Evolutionary conservation across 805 yeast genomes (phyloP), one percentile per base, ranked within the genome.

Genomic region (Starmera dryadoides): DNA sequence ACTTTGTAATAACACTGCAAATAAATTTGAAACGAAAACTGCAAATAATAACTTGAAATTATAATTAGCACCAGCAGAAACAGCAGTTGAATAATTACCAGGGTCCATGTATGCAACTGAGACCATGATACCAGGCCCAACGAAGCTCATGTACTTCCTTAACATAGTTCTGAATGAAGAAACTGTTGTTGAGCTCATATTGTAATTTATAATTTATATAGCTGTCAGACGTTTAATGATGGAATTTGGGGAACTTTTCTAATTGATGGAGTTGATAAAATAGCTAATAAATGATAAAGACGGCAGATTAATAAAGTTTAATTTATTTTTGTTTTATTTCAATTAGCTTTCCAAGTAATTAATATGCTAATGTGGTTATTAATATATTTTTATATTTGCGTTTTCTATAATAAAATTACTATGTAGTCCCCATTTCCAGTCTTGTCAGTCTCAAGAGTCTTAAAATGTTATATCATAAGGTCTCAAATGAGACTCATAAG

Each of bases 31-130:
- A 38, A 84, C 50, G 41, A 83, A 69, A 3, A 84, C 72, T 8
- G 79, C 71, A 54, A 83, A 79, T 35, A 84, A 64, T 39, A 83
- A 71, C 50, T 77, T 75, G 60, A 82, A 84, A 48, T 79, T 72
- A 53, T 77, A 84, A 44, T 73, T 71, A 3, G 89, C 85, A 28
- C 94, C 94, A 3, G 86, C 85, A 3, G 85, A 74, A 2, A 85
- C 89, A 1, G 89, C 81, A 0, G 91, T 82, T 35, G 88, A 79
- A 61, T 84, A 85, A 59, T 85, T 85, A 1, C 94, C 94, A 2
- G 93, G 93, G 54, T 85, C 94, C 71, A 85, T 79, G 53, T 85
- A 85, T 2, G 88, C 86, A 37, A 85, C 88, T 4, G 86, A 74
- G 19, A 85, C 83, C 73, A 83, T 72, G 30, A 84, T 68, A 0